Percentiles rank a stretch among this genome's conserved stretches.
Evolutionary conservation across 2,329 filamentous ascomycete genomes (phyloP).

Genomic region (Diplocarpon rosae): DNA sequence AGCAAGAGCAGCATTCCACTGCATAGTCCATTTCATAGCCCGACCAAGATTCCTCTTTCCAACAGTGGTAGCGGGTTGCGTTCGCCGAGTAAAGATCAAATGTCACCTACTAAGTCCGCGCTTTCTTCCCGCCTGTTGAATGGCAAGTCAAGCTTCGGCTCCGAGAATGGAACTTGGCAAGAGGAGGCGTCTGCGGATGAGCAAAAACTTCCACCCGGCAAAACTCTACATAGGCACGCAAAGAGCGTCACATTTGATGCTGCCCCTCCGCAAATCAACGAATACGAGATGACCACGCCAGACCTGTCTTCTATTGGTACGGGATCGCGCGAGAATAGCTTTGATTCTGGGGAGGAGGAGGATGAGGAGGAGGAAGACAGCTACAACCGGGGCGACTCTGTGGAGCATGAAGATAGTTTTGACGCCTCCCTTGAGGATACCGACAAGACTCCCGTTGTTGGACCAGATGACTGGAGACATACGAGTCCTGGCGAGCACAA

Average conservation of each 20-base stretch:
- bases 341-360: conserved; percentile 71
- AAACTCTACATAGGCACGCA: conserved; percentile 66
- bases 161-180: conserved; percentile 57
- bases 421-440: conserved; percentile 92
- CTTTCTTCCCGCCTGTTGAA: conserved; percentile 59
- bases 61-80: conserved; percentile 17
- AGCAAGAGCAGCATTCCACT: conserved; percentile 51
- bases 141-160: conserved; percentile 51
- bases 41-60: conserved; percentile 32
- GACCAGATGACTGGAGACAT: conserved; percentile 91
- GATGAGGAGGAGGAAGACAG: conserved; percentile 63
- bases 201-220: conserved; percentile 50
- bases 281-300: conserved; percentile 96
- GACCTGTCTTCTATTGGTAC: conserved; percentile 88
- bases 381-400: conserved; percentile 41
- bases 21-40: conserved; percentile 34
- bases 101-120: conserved; percentile 82
- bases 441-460: conserved; percentile 94
- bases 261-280: conserved; percentile 86
- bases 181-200: conserved; percentile 52
- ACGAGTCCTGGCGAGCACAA: conserved; percentile 38
- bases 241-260: conserved; percentile 98
- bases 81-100: conserved; percentile 57
- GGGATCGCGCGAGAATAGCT: conserved; percentile 86
- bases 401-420: conserved; percentile 69